phyloP scores from a whole-genome alignment of 371 early-diverging fungal genomes.

The Mucor saturninus region DNA sequence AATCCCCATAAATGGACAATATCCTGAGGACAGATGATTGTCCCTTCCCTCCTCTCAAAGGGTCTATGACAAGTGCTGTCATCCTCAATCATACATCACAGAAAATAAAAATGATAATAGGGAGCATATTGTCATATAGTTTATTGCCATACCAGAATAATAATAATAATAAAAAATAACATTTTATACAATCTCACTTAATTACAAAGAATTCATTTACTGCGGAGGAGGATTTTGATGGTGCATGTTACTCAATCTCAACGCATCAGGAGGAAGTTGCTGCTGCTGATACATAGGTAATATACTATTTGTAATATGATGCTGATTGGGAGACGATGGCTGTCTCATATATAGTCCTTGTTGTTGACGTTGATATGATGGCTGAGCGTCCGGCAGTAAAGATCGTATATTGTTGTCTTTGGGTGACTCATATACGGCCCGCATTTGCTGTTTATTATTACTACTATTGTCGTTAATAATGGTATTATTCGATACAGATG shows the following conservation, averaged over 20 bases:
- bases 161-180: no score
- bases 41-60: no score
- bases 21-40: no score
- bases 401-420: slow-evolving; percentile 1
- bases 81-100: no score
- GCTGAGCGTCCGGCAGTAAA: neutral
- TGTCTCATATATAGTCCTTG: slow-evolving; percentile 11
- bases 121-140: no score
- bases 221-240: slow-evolving; percentile 1
- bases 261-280: slow-evolving; percentile 2
- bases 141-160: no score
- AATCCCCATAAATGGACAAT: no score
- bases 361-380: slow-evolving; percentile 5
- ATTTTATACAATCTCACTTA: no score
- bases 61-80: no score
- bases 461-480: neutral
- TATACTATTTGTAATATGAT: slow-evolving; percentile 2
- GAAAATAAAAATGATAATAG: no score
- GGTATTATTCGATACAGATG: neutral
- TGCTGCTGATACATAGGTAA: slow-evolving; percentile 15
- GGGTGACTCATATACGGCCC: neutral
- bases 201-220: neutral
- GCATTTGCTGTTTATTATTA: slow-evolving; percentile 2
- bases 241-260: slow-evolving; percentile 2
- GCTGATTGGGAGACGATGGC: neutral